Conservation (phyloP, 345 rosid species). For the Garcia nutans region DNA sequence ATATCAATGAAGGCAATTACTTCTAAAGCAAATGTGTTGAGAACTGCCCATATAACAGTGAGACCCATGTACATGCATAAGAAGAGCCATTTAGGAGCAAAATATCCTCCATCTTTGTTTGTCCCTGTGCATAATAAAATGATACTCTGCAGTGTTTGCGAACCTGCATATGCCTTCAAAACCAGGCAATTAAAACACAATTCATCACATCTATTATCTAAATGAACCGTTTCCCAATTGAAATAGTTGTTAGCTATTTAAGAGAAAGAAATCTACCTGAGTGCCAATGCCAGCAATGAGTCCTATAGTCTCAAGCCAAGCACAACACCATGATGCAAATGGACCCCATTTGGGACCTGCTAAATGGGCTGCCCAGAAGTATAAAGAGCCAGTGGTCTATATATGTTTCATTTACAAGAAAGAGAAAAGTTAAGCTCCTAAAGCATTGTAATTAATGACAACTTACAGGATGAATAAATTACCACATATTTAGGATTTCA, state of each 20-base stretch:
- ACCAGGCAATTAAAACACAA: background rate
- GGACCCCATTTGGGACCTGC: conserved; percentile 68
- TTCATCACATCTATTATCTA: background rate
- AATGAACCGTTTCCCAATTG: background rate
- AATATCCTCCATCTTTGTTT: conserved; percentile 55
- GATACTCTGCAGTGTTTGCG: conserved; percentile 63
- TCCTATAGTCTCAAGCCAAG: conserved; percentile 66
- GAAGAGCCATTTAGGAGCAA: conserved; percentile 57
- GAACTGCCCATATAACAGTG: conserved; percentile 59
- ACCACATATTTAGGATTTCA: too few relatives aligned
- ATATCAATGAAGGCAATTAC: conserved; percentile 63
- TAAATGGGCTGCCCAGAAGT: conserved; percentile 66
- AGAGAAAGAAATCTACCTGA: conserved; percentile 34
- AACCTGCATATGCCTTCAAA: conserved; percentile 59
- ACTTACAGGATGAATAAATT: too few relatives aligned
- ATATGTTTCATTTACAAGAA: conserved; percentile 10
- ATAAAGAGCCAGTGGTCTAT: conserved; percentile 72
- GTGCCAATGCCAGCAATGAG: conserved; percentile 61
- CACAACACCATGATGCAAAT: conserved; percentile 69
- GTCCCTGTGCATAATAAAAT: conserved; percentile 54
- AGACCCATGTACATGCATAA: conserved; percentile 59
- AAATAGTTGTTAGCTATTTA: too few relatives aligned
- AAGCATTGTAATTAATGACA: background rate
- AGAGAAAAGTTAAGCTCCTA: background rate
- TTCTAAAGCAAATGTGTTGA: conserved; percentile 58